Evolutionary conservation across 108 stramenopile genomes (phyloP), one percentile per base, ranked within the genome.

Genomic region (Skeletonema potamos): DNA sequence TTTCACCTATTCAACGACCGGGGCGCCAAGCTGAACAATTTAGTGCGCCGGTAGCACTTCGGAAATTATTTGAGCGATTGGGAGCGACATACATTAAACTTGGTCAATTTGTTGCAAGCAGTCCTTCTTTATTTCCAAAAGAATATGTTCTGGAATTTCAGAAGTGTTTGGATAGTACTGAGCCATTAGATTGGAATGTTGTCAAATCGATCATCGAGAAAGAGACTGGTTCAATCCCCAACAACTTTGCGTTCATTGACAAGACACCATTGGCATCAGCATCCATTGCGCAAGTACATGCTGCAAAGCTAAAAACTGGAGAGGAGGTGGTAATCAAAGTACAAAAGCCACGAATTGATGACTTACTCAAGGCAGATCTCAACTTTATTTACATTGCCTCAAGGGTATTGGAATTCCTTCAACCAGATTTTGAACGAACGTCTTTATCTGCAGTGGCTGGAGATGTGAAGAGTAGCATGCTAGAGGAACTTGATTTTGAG

Each of bases 11-110:
- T 9, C 89, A 87, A 24, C 68, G 54, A 29, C 33, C 72, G 10
- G 73, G 83, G 18, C 54, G 59, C 10, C 37, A 54, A 10, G 72
- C 84, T 13, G 82, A 84, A 43, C 44, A 62, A 26, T 85, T 92
- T 67, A 86, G 87, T 13, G 73, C 77, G 26, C 90, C 91, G 0
- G 85, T 82, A 18, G 90, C 86, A 11, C 60, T 96, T 15, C 79
- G 92, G 18, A 89, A 87, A 39, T 67, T 98, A 5, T 97, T 96
- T 78, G 96, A 97, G 72, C 76, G 90, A 37, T 80, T 98, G 34
- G 98, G 98, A 15, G 96, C 96, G 3, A 98, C 98, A 13, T 98
- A 98, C 73, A 77, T 98, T 39, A 98, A 98, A 67, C 81, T 98
- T 9, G 98, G 97, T 6, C 98, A 98, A 70, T 98, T 98, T 72